Percentiles rank a stretch among this genome's conserved stretches.
phyloP scores from a whole-genome alignment of 2,329 filamentous ascomycete genomes.

The Talaromyces sp. region DNA sequence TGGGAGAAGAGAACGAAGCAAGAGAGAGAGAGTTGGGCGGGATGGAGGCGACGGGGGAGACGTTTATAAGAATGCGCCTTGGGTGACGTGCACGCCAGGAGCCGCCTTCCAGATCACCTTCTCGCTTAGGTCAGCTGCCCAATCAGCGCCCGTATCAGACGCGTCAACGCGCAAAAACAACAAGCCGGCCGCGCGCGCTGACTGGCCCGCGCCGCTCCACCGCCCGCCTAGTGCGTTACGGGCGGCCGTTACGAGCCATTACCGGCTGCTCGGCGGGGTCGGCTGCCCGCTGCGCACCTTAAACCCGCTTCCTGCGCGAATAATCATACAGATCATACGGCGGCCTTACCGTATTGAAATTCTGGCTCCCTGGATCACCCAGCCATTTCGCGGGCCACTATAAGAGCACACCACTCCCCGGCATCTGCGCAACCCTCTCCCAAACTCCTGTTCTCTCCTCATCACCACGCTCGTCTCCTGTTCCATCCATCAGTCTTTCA shows the following conservation, averaged over 20 bases:
- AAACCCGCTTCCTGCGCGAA: slow-evolving; percentile 8
- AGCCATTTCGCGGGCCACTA: slow-evolving; percentile 35
- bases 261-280: slow-evolving; percentile 17
- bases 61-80: slow-evolving; percentile 41
- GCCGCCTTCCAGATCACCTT: slow-evolving; percentile 43
- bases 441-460: slow-evolving; percentile 19
- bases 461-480: slow-evolving; percentile 7
- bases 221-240: slow-evolving; percentile 26
- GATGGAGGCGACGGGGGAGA: slow-evolving; percentile 27
- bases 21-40: slow-evolving; percentile 20
- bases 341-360: slow-evolving; percentile 40
- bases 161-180: slow-evolving; percentile 12
- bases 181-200: slow-evolving; percentile 4
- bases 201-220: slow-evolving; percentile 16
- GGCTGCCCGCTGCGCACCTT: neutral
- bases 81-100: slow-evolving; percentile 39
- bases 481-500: slow-evolving; percentile 21
- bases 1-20: slow-evolving; percentile 24
- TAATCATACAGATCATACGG: slow-evolving; percentile 46
- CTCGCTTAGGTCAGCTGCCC: slow-evolving; percentile 36
- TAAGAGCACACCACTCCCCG: slow-evolving; percentile 40
- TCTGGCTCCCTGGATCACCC: slow-evolving; percentile 43
- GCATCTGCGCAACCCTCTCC: slow-evolving; percentile 24
- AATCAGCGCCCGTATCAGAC: slow-evolving; percentile 36
- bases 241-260: slow-evolving; percentile 13